Evolutionary conservation across 2,329 filamentous ascomycete species (phyloP), one percentile per base, ranked within the genome.

Genomic region (Helicocarpus griseus): DNA sequence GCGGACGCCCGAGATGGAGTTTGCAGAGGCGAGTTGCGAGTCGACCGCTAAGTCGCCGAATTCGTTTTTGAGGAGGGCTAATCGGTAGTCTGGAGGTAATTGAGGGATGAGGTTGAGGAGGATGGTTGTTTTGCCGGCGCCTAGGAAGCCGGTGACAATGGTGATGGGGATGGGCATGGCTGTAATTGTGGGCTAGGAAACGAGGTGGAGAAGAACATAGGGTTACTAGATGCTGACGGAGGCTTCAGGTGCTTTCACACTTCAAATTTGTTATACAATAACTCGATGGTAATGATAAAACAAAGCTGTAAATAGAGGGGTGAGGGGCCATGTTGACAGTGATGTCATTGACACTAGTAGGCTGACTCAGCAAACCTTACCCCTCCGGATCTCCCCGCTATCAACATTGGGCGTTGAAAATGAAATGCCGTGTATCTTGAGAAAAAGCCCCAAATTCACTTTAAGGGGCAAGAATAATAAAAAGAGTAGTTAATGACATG

Each of bases 41-140:
- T 98, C 93, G 65, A 98, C 79, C 33, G 89, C 90, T 39, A 98
- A 73, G 67, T 97, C 90, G 65, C 93, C 93, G 69, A 96, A 97
- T 73, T 98, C 93, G 71, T 98, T 98, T 69, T 98, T 98, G 51
- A 98, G 80, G 14, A 98, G 83, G 2, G 91, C 93, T 57, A 98
- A 86, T 53, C 85, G 86, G 80, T 98, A 97, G 57, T 83, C 85
- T 49, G 78, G 72, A n/a, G 84, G 83, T 13, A 98, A 84, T 73
- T 98, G 93, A 0, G 90, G 89, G 58, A 97, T 79, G 11, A 98
- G 85, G 70, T 93, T 93, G 56, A 98, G 83, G 57, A 98, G 89
- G 53, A 98, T 78, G 2, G 93, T 97, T 1, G 93, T 98, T 73
- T 97, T 97, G 53, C 93, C 93, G 7, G 89, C 91, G 64, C 93